These are phyloP conservation scores for Termitomyces sp. DNA, from an alignment of 768 basidiomycete species.

Conservation along the genomic window DNA sequence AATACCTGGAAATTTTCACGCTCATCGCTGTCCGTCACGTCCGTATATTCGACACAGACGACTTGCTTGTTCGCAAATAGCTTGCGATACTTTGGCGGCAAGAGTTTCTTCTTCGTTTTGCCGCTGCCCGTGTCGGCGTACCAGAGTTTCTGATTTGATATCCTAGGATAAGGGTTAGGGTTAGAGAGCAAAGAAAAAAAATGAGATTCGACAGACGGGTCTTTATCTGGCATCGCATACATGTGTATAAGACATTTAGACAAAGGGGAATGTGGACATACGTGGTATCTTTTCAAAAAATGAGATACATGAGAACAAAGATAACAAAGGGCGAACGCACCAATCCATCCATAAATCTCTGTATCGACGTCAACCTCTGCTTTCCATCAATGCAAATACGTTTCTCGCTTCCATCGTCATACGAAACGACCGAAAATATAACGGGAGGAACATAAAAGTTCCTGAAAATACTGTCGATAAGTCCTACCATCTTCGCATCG, in stretches of 20 bases:
- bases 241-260: slow-evolving; percentile 33
- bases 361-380: slow-evolving; percentile 60
- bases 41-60: slow-evolving; percentile 76
- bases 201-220: slow-evolving; percentile 13
- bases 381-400: slow-evolving; percentile 55
- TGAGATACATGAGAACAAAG: neutral
- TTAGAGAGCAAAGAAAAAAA: neutral
- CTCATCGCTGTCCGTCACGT: slow-evolving; percentile 52
- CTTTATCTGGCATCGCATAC: slow-evolving; percentile 13
- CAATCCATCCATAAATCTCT: slow-evolving; percentile 18
- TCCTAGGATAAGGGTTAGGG: neutral
- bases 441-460: slow-evolving; percentile 78
- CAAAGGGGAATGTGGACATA: slow-evolving; percentile 7
- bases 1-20: slow-evolving; percentile 75
- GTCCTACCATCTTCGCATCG: slow-evolving; percentile 65
- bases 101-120: neutral
- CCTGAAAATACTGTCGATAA: slow-evolving; percentile 76
- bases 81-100: slow-evolving; percentile 55
- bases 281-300: slow-evolving; percentile 8
- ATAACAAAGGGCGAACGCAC: slow-evolving; percentile 4
- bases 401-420: slow-evolving; percentile 61
- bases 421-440: slow-evolving; percentile 57
- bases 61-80: slow-evolving; percentile 73
- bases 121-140: slow-evolving; percentile 31
- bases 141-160: slow-evolving; percentile 48